A percentile compares a stretch with the other conserved stretches of the same genome.
These are phyloP conservation scores for Trypanosoma avium DNA, from an alignment of 208 protist species.

Conservation along the genomic window DNA sequence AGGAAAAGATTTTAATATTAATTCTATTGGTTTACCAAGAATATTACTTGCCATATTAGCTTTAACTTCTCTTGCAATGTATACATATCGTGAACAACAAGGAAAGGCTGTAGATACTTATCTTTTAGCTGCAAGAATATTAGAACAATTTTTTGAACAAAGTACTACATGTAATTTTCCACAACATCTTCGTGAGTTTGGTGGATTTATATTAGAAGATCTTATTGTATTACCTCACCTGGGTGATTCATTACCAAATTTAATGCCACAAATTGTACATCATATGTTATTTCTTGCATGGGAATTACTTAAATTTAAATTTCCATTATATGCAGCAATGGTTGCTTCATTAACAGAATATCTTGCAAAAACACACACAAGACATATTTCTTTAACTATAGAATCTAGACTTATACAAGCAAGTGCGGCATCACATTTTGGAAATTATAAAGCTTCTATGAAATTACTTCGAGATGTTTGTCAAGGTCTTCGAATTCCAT, in stretches of 20 bases:
- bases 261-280: conserved; percentile 43
- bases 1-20: conserved; percentile 6
- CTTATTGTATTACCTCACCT: conserved; percentile 33
- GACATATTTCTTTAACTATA: conserved; percentile 42
- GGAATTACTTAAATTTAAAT: conserved; percentile 43
- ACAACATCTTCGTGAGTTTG: conserved; percentile 38
- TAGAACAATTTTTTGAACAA: conserved; percentile 42
- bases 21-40: conserved; percentile 32
- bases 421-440: conserved; percentile 48
- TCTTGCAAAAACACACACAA: conserved; percentile 47
- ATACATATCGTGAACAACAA: conserved; percentile 53
- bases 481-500: conserved; percentile 49
- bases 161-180: conserved; percentile 32
- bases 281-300: conserved; percentile 54
- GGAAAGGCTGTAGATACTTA: conserved; percentile 46
- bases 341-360: conserved; percentile 67
- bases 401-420: conserved; percentile 66
- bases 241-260: conserved; percentile 25
- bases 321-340: conserved; percentile 51
- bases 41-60: conserved; percentile 40
- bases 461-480: conserved; percentile 51
- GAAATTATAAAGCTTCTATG: conserved; percentile 65
- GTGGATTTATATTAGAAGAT: conserved; percentile 32
- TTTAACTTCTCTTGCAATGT: conserved; percentile 67
- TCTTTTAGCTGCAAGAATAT: conserved; percentile 45